phyloP scores from a whole-genome alignment of 192 early-diverging fungal species.

The Martensiomyces pterosporus region DNA sequence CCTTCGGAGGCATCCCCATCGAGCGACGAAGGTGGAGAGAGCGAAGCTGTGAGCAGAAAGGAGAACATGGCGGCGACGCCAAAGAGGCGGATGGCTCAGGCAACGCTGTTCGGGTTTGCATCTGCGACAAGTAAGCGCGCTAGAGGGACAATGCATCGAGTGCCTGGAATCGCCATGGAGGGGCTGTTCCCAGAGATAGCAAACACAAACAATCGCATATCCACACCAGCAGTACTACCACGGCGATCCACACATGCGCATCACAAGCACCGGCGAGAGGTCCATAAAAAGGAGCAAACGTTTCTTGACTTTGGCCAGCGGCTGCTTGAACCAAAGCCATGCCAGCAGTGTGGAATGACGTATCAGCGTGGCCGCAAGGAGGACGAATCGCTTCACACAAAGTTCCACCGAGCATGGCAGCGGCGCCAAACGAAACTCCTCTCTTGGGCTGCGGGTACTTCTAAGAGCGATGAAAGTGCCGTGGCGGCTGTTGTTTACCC shows the following conservation, averaged over 20 bases:
- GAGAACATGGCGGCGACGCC: no score
- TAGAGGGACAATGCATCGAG: no score
- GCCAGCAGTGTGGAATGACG: conserved; percentile 44
- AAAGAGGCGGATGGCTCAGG: conserved; percentile 30
- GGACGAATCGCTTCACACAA: conserved; percentile 39
- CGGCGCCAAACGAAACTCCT: conserved; percentile 14
- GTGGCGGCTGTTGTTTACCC: conserved; percentile 6
- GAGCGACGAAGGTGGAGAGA: conserved; percentile 1
- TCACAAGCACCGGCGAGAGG: neutral
- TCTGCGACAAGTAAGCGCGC: no score
- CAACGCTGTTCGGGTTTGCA: conserved; percentile 10
- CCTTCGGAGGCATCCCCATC: neutral
- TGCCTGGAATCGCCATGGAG: no score
- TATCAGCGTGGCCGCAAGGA: conserved; percentile 44
- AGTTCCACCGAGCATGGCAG: conserved; percentile 33
- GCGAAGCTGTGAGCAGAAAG: no score
- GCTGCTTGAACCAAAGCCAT: conserved; percentile 18
- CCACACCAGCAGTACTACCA: neutral
- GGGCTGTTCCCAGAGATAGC: neutral
- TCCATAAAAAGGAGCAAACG: conserved; percentile 32
- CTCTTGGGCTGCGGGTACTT: conserved; percentile 9
- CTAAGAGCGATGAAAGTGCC: neutral
- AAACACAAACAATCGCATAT: neutral
- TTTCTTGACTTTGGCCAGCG: conserved; percentile 51
- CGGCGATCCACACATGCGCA: no score